Evolutionary conservation across 768 basidiomycete species (phyloP).

Genomic region (Boletus sensibilis): DNA sequence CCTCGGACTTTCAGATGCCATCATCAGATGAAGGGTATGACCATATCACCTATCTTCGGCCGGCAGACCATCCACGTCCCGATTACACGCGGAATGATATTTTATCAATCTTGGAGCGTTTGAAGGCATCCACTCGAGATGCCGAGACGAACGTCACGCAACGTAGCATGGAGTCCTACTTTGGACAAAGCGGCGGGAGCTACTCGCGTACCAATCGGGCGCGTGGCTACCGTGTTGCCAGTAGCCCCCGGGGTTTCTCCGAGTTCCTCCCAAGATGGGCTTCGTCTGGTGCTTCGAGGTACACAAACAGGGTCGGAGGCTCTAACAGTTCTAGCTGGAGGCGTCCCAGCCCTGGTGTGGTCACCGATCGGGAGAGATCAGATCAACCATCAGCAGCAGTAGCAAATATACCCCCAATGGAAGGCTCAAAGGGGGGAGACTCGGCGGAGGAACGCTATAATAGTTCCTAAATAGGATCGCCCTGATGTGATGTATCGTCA

Average conservation of each 20-base stretch:
- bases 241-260: slow-evolving; percentile 16
- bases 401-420: slow-evolving; percentile 16
- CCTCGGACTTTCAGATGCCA: slow-evolving; percentile 58
- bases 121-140: slow-evolving; percentile 35
- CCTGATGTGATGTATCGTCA: slow-evolving; percentile 19
- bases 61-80: slow-evolving; percentile 38
- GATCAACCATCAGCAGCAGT: slow-evolving; percentile 14
- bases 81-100: slow-evolving; percentile 54
- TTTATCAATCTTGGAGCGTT: slow-evolving; percentile 47
- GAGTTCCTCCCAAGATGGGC: slow-evolving; percentile 12
- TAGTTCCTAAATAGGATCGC: slow-evolving; percentile 19
- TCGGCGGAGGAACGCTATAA: slow-evolving; percentile 24
- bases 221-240: slow-evolving; percentile 22
- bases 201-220: slow-evolving; percentile 13
- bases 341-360: slow-evolving; percentile 7
- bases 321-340: slow-evolving; percentile 20
- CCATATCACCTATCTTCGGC: slow-evolving; percentile 44
- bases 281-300: slow-evolving; percentile 14
- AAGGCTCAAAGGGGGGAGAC: slow-evolving; percentile 24
- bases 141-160: slow-evolving; percentile 10
- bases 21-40: slow-evolving; percentile 62
- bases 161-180: slow-evolving; percentile 5
- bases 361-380: slow-evolving; percentile 16
- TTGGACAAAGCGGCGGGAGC: slow-evolving; percentile 6
- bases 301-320: slow-evolving; percentile 17